These are phyloP conservation scores for Rhododendron williamsianum DNA, from an alignment of 148 eudicot species.

Conservation along the genomic window DNA sequence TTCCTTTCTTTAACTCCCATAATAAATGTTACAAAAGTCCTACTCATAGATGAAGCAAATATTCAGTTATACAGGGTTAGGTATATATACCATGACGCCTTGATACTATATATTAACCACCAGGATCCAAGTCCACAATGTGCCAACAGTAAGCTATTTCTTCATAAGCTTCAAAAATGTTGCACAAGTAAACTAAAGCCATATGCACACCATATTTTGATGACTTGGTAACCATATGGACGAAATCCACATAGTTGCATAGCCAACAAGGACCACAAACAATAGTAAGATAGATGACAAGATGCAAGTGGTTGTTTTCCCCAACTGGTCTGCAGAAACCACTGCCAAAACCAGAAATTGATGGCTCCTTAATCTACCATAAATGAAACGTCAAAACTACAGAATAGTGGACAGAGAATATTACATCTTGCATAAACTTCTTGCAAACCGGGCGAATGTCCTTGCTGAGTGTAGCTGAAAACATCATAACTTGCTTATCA, in stretches of 20 bases:
- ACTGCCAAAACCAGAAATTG: neutral
- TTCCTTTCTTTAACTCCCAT: neutral
- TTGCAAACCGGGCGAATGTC: conserved; percentile 48
- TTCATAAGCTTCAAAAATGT: neutral
- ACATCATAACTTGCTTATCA: conserved; percentile 50
- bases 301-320: neutral
- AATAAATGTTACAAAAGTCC: neutral
- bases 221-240: neutral
- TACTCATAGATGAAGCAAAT: neutral
- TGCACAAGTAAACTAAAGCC: neutral
- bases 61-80: neutral
- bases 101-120: neutral
- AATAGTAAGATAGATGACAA: neutral
- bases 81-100: neutral
- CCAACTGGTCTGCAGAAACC: neutral
- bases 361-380: neutral
- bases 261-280: neutral
- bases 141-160: neutral
- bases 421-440: conserved; percentile 48
- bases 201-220: neutral
- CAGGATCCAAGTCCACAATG: neutral
- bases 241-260: neutral
- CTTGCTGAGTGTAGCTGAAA: conserved; percentile 45
- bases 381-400: neutral
- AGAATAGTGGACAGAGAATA: neutral